phyloP scores from a whole-genome alignment of 208 protist genomes.

The Sergeia podlipaevii region DNA sequence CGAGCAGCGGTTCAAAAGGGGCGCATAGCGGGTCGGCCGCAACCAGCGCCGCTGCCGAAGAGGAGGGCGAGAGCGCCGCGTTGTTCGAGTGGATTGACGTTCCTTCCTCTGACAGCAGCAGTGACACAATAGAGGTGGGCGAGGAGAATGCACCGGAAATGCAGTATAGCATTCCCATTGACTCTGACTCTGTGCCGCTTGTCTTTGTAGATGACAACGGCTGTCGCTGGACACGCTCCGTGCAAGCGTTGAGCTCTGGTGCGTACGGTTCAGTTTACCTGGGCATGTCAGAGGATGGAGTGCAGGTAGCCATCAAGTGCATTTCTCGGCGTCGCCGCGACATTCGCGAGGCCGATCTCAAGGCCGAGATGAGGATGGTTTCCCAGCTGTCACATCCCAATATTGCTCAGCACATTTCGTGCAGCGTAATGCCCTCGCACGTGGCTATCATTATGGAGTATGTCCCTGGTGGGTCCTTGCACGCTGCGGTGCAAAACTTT shows the following conservation, averaged over 20 bases:
- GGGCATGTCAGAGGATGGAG: slow-evolving; percentile 35
- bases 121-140: neutral
- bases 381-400: slow-evolving; percentile 37
- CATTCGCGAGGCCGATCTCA: slow-evolving; percentile 21
- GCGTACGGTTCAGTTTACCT: slow-evolving; percentile 32
- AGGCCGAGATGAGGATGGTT: slow-evolving; percentile 23
- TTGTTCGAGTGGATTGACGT: slow-evolving; percentile 28
- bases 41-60: no score
- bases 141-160: neutral
- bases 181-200: slow-evolving; percentile 13
- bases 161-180: neutral
- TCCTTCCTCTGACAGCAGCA: slow-evolving; percentile 7
- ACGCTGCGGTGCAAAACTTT: slow-evolving; percentile 36
- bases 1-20: no score
- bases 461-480: slow-evolving; percentile 42
- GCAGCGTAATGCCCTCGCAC: slow-evolving; percentile 14
- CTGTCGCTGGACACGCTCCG: slow-evolving; percentile 21
- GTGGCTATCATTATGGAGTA: slow-evolving; percentile 60
- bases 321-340: slow-evolving; percentile 26
- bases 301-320: slow-evolving; percentile 45
- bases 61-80: slow-evolving; percentile 1
- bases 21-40: no score
- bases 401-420: slow-evolving; percentile 46
- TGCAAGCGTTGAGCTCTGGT: slow-evolving; percentile 29
- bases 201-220: slow-evolving; percentile 26